phyloP scores from a whole-genome alignment of 2,329 filamentous ascomycete species.

The Chaetomiaceae sp. region DNA sequence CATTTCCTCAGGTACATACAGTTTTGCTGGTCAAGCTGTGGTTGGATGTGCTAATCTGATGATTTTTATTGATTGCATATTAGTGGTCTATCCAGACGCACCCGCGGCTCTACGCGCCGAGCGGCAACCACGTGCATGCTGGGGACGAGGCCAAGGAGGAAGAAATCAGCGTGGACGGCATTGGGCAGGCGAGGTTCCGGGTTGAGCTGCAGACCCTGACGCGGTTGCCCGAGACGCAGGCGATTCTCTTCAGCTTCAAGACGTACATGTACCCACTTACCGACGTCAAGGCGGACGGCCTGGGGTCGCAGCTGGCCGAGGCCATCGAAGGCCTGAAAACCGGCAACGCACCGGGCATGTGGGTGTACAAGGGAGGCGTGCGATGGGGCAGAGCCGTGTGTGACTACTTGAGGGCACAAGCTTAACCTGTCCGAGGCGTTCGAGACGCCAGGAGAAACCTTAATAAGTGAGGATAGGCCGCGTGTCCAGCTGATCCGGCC shows the following conservation, averaged over 20 bases:
- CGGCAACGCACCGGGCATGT: conserved; percentile 50
- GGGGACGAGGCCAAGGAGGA: conserved; percentile 30
- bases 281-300: conserved; percentile 44
- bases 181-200: conserved; percentile 36
- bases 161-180: conserved; percentile 34
- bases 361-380: conserved; percentile 44
- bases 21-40: background rate
- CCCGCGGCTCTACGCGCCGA: conserved; percentile 35
- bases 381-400: conserved; percentile 43
- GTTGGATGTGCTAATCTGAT: background rate
- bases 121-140: conserved; percentile 33
- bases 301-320: conserved; percentile 41
- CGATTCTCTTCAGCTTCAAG: conserved; percentile 51
- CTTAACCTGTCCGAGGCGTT: too few relatives aligned
- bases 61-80: conserved; percentile 36
- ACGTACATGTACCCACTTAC: conserved; percentile 45
- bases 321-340: conserved; percentile 46
- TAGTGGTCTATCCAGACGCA: conserved; percentile 47
- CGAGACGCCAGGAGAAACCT: too few relatives aligned
- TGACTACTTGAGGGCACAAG: conserved; percentile 38
- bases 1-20: background rate
- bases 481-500: background rate
- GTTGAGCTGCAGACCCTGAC: conserved; percentile 48
- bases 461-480: background rate
- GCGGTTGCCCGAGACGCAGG: conserved; percentile 40